phyloP scores from a whole-genome alignment of 148 eudicot genomes.

The Agrostemma githago region DNA sequence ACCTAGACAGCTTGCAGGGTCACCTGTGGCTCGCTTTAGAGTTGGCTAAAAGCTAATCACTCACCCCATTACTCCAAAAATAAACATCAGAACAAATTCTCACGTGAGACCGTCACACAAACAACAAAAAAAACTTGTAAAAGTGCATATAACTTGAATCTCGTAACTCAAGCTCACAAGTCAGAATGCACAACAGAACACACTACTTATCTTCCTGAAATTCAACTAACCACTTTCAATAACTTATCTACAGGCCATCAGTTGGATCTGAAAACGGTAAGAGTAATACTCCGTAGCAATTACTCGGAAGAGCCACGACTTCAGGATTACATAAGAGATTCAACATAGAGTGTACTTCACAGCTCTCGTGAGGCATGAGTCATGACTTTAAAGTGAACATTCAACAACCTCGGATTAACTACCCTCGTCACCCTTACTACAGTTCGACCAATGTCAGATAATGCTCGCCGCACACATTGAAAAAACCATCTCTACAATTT shows the following conservation, averaged over 20 bases:
- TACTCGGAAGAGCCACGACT: not conserved
- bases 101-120: no score
- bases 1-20: not conserved
- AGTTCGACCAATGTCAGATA: no score
- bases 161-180: conserved; percentile 1
- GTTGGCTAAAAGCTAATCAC: no score
- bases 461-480: no score
- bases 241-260: not conserved
- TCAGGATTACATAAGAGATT: not conserved
- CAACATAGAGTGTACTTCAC: not conserved
- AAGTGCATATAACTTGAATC: not conserved
- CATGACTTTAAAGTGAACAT: not conserved
- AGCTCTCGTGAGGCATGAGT: not conserved
- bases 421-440: no score
- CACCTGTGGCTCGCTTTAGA: not conserved
- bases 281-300: not conserved
- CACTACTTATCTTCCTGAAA: not conserved
- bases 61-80: no score
- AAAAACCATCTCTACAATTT: no score
- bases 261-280: not conserved
- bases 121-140: no score
- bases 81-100: no score
- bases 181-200: not conserved
- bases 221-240: not conserved
- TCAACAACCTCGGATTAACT: not conserved